A percentile compares a stretch with the other conserved stretches of the same genome.
phyloP scores from a whole-genome alignment of 2,329 filamentous ascomycete genomes.

The Colletotrichum theobromicola region DNA sequence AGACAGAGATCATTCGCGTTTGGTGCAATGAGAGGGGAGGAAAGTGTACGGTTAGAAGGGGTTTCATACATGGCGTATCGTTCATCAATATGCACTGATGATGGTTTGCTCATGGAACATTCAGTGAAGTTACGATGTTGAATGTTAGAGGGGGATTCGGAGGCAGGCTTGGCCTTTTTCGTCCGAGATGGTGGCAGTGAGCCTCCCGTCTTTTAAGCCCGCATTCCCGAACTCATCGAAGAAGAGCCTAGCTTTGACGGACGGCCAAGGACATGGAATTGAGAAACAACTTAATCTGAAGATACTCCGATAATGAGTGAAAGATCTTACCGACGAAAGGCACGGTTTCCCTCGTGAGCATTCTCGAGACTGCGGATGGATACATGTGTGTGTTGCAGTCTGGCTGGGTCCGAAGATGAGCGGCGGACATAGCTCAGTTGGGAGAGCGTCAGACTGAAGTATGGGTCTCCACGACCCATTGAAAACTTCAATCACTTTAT shows the following conservation, averaged over 20 bases:
- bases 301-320: neutral
- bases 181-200: neutral
- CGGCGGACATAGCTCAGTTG: slow-evolving; percentile 20
- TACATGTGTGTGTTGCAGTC: neutral
- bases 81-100: neutral
- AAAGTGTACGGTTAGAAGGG: rapidly evolving
- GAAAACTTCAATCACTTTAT: slow-evolving; percentile 12
- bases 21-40: neutral
- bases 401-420: neutral
- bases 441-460: slow-evolving; percentile 21
- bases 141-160: neutral
- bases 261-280: neutral
- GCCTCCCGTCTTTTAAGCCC: neutral
- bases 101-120: neutral
- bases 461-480: neutral
- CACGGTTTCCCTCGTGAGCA: neutral
- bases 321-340: rapidly evolving
- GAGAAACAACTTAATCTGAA: neutral
- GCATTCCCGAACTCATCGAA: neutral
- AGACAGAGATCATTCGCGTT: neutral
- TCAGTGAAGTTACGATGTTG: neutral
- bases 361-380: neutral
- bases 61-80: neutral
- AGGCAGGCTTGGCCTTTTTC: neutral
- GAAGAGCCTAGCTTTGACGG: neutral